Conservation (phyloP, 2,329 filamentous ascomycete species). For the Cadophora gregata region DNA sequence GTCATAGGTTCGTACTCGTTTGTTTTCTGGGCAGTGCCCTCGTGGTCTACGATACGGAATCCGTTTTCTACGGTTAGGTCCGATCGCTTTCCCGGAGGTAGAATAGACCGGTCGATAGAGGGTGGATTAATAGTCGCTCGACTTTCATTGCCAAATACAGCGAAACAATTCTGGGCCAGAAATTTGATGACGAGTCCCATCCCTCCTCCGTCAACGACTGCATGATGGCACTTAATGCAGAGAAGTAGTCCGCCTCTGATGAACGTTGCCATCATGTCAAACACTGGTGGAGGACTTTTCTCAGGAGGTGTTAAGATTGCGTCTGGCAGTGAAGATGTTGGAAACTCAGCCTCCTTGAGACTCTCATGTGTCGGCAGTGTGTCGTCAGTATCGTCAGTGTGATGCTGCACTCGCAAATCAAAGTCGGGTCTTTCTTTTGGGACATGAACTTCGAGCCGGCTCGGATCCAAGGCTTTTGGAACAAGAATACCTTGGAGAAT, state of each 20-base stretch:
- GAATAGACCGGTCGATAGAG: constrained; percentile 8
- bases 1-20: neutral
- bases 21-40: neutral
- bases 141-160: neutral
- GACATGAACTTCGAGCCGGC: constrained; percentile 8
- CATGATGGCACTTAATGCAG: constrained; percentile 11
- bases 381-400: neutral
- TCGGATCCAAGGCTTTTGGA: neutral
- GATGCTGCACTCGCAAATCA: neutral
- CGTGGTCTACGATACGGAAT: neutral
- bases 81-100: neutral
- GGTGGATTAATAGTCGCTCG: neutral
- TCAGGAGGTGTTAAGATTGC: neutral
- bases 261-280: constrained; percentile 9
- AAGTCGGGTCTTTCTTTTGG: neutral
- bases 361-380: constrained; percentile 9
- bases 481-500: neutral
- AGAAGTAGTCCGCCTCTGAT: constrained; percentile 6
- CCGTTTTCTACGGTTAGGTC: neutral
- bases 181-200: neutral
- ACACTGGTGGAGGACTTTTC: neutral
- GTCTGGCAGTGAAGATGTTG: constrained; percentile 6
- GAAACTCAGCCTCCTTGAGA: neutral
- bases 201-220: neutral
- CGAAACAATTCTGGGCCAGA: constrained; percentile 3